Percentiles rank a stretch among this genome's conserved stretches.
Evolutionary conservation across 2,329 filamentous ascomycete species (phyloP).

Genomic region (Raffaelea deltoideospora): DNA sequence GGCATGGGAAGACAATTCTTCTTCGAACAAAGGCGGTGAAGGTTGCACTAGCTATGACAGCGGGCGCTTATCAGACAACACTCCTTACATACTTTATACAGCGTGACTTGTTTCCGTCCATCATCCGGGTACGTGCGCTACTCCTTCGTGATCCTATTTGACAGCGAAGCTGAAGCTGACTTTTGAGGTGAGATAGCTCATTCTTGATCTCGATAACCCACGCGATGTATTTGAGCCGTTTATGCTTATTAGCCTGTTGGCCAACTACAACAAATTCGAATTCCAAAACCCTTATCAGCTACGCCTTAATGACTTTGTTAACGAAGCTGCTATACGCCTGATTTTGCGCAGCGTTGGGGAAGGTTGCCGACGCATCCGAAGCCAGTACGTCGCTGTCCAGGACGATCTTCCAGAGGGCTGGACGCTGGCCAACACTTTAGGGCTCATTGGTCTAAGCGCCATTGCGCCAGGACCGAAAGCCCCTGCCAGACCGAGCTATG

Average conservation of each 20-base stretch:
- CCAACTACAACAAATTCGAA: slow-evolving; percentile 99
- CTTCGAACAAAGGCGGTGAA: slow-evolving; percentile 67
- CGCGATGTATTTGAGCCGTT: slow-evolving; percentile 58
- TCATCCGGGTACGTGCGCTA: slow-evolving; percentile 88
- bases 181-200: slow-evolving; percentile 45
- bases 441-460: slow-evolving; percentile 66
- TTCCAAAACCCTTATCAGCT: slow-evolving; percentile 93
- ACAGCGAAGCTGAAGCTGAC: too few species aligned
- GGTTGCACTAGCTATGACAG: slow-evolving; percentile 68
- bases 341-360: slow-evolving; percentile 64
- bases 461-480: slow-evolving; percentile 40
- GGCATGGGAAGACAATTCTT: slow-evolving; percentile 52
- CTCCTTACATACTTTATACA: slow-evolving; percentile 91
- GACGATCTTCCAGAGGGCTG: slow-evolving; percentile 86
- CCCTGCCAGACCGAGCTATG: slow-evolving; percentile 43
- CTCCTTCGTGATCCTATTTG: background rate
- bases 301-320: slow-evolving; percentile 87
- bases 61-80: slow-evolving; percentile 91
- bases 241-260: slow-evolving; percentile 67
- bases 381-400: slow-evolving; percentile 70
- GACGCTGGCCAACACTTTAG: slow-evolving; percentile 67
- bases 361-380: slow-evolving; percentile 52
- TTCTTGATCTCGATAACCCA: slow-evolving; percentile 60
- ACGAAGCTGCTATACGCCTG: slow-evolving; percentile 72
- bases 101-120: slow-evolving; percentile 78